Percentiles rank a stretch among this genome's conserved stretches.
These are phyloP conservation scores for Triticum timopheevii DNA, from an alignment of 176 grass and related monocot genomes.

Conservation along the genomic window DNA sequence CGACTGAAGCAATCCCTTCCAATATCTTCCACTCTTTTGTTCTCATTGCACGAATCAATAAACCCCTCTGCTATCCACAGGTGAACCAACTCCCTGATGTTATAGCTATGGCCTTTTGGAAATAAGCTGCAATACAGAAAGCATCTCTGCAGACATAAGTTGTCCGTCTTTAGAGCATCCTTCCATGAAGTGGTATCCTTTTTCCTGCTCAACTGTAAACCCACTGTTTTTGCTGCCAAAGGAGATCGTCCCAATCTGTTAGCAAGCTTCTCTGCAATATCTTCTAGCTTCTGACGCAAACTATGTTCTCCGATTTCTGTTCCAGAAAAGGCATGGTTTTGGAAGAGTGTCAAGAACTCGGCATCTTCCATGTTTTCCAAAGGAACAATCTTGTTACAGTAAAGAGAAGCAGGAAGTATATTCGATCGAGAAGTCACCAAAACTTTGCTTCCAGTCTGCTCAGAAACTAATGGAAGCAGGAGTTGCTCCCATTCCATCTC, in stretches of 20 bases:
- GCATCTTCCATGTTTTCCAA: background rate
- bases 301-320: background rate
- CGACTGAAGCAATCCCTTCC: background rate
- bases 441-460: background rate
- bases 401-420: background rate
- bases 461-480: background rate
- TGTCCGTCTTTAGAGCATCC: background rate
- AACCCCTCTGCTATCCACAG: background rate
- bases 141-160: background rate
- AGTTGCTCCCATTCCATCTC: background rate
- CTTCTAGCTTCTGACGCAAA: too few species aligned
- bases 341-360: constrained; percentile 9
- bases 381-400: background rate
- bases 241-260: constrained; percentile 6
- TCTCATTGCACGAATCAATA: background rate
- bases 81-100: background rate
- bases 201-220: background rate
- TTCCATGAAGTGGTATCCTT: background rate
- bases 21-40: background rate
- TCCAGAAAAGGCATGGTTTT: background rate
- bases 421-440: background rate
- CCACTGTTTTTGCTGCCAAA: constrained; percentile 10
- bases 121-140: constrained; percentile 6
- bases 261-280: background rate
- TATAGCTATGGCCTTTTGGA: background rate